Conservation (phyloP, 129 eudicot genomes). For the Lactuca saligna region DNA sequence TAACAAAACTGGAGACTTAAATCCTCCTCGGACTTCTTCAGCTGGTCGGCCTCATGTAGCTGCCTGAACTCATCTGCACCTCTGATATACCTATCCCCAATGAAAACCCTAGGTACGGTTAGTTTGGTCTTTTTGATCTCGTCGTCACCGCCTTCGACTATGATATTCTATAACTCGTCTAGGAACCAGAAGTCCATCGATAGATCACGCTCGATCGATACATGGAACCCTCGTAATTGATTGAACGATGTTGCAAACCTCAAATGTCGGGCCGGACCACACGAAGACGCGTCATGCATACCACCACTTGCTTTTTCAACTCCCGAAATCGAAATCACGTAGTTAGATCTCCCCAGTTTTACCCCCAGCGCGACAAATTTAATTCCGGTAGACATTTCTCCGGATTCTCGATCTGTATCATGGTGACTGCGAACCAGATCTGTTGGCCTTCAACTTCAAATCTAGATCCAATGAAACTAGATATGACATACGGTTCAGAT, state of each 20-base stretch:
- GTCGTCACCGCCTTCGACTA: constrained; percentile 23
- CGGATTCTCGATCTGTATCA: no score
- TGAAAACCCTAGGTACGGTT: constrained; percentile 72
- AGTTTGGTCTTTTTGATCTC: constrained; percentile 30
- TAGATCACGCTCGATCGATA: constrained; percentile 72
- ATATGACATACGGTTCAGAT: no score
- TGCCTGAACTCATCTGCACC: constrained; percentile 79
- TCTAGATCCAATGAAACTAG: no score
- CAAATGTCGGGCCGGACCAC: constrained; percentile 82
- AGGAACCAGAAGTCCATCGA: constrained; percentile 70
- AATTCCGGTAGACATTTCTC: no score
- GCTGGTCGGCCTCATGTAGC: constrained; percentile 80
- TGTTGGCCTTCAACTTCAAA: no score
- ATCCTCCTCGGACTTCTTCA: constrained; percentile 57
- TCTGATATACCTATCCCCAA: constrained; percentile 79
- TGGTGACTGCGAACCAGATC: no score
- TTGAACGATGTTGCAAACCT: constrained; percentile 68
- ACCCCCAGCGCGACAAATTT: no score
- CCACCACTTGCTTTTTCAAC: no score
- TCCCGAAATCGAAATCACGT: no score
- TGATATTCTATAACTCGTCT: constrained; percentile 51
- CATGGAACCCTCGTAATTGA: constrained; percentile 66
- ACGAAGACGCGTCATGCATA: constrained; percentile 6
- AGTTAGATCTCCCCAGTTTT: no score
- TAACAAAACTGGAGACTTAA: background rate